Percentiles rank a stretch among this genome's conserved stretches.
phyloP scores from a whole-genome alignment of 192 early-diverging fungal genomes.

The Entomortierella parvispora region DNA sequence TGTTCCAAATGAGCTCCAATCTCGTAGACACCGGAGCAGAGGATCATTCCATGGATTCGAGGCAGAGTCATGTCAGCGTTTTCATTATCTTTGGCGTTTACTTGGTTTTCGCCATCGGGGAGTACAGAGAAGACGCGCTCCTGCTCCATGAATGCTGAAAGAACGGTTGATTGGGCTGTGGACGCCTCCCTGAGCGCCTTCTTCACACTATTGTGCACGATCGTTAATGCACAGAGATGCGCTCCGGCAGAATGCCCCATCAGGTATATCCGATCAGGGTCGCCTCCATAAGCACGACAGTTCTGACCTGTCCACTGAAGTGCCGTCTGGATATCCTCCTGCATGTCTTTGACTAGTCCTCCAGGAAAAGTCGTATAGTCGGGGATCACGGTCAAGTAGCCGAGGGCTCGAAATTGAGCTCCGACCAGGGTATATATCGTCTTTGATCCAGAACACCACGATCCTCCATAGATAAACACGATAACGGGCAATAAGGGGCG shows the following conservation, averaged over 20 bases:
- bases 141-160: background rate
- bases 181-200: background rate
- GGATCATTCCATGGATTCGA: constrained; percentile 21
- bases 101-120: background rate
- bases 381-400: constrained; percentile 61
- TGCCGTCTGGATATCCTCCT: constrained; percentile 51
- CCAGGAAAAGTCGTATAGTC: constrained; percentile 61
- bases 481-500: constrained; percentile 43
- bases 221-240: constrained; percentile 30
- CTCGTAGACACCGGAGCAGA: constrained; percentile 57
- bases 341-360: constrained; percentile 26
- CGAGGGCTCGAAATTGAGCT: constrained; percentile 55
- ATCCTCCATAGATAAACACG: constrained; percentile 62
- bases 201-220: constrained; percentile 32
- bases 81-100: background rate
- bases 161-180: background rate
- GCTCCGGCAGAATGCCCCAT: constrained; percentile 51
- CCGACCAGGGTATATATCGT: constrained; percentile 52
- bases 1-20: constrained; percentile 54
- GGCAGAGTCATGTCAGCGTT: background rate
- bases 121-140: background rate
- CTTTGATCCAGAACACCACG: constrained; percentile 59
- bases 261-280: constrained; percentile 47
- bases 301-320: constrained; percentile 54
- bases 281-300: constrained; percentile 29